Evolutionary conservation across 2,329 filamentous ascomycete genomes (phyloP).

Genomic region (Decorospora gaudefroyi): DNA sequence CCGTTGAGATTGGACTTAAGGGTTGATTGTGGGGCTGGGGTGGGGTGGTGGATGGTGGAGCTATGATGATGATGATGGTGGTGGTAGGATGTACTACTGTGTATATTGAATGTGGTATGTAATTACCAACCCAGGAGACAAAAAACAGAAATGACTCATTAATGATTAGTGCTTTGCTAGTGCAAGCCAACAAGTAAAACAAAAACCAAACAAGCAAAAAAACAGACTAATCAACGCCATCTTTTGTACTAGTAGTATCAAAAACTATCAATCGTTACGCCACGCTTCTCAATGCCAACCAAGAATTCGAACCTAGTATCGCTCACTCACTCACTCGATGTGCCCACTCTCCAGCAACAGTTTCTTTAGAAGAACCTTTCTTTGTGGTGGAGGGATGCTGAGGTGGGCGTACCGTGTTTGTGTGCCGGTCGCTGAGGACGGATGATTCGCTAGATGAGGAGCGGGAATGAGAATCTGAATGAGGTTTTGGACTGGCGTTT

Average conservation of each 20-base stretch:
- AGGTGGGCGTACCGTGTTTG: background rate
- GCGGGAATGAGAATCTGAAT: background rate
- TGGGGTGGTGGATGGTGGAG: background rate
- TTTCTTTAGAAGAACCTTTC: background rate
- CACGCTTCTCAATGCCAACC: no score
- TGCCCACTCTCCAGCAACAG: background rate
- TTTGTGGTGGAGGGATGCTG: background rate
- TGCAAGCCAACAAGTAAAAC: no score
- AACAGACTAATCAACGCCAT: background rate
- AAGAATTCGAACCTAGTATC: no score
- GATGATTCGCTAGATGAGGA: background rate
- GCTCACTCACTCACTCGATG: no score
- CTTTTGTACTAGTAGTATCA: background rate
- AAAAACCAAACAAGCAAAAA: no score
- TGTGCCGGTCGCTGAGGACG: background rate
- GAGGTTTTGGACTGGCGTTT: background rate
- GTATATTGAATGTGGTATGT: no score
- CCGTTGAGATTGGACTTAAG: conserved; percentile 41
- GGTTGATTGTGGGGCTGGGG: conserved; percentile 2
- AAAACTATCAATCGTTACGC: no score
- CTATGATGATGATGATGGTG: conserved; percentile 1
- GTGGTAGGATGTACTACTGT: conserved; percentile 8
- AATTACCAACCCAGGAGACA: no score
- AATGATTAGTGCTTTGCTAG: background rate
- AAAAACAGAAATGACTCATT: background rate